A percentile compares a stretch with the other conserved stretches of the same genome.
These are phyloP conservation scores for Fraxinus americana DNA, from an alignment of 257 asterid genomes.

Conservation along the genomic window DNA sequence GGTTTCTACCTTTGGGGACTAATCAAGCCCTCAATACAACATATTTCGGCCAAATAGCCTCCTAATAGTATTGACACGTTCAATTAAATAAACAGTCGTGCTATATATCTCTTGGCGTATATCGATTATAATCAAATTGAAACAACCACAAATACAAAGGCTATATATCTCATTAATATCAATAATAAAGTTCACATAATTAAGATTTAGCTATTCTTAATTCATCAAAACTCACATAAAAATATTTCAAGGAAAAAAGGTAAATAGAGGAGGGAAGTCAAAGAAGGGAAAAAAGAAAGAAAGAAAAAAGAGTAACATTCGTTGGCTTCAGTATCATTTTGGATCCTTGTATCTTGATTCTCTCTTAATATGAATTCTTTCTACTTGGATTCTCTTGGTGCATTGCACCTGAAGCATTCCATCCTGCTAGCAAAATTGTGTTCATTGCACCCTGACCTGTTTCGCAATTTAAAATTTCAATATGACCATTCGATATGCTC, in stretches of 20 bases:
- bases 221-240: too few relatives aligned
- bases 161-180: constrained; percentile 22
- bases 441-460: constrained; percentile 88
- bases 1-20: too few relatives aligned
- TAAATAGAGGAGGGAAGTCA: too few relatives aligned
- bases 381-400: constrained; percentile 75
- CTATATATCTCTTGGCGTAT: constrained; percentile 26
- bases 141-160: constrained; percentile 42
- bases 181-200: constrained; percentile 32
- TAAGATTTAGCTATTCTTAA: constrained; percentile 34
- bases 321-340: constrained; percentile 22
- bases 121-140: constrained; percentile 39
- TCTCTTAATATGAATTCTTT: constrained; percentile 59
- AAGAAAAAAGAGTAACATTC: not conserved
- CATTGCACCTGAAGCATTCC: constrained; percentile 98
- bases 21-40: too few relatives aligned
- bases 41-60: too few relatives aligned
- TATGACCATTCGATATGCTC: too few relatives aligned
- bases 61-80: too few relatives aligned
- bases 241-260: constrained; percentile 19
- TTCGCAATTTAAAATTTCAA: not conserved
- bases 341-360: constrained; percentile 39
- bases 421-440: constrained; percentile 95
- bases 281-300: not conserved
- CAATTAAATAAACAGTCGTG: too few relatives aligned